Conservation (phyloP, 768 basidiomycete genomes). For the Lyophyllum semitale region DNA sequence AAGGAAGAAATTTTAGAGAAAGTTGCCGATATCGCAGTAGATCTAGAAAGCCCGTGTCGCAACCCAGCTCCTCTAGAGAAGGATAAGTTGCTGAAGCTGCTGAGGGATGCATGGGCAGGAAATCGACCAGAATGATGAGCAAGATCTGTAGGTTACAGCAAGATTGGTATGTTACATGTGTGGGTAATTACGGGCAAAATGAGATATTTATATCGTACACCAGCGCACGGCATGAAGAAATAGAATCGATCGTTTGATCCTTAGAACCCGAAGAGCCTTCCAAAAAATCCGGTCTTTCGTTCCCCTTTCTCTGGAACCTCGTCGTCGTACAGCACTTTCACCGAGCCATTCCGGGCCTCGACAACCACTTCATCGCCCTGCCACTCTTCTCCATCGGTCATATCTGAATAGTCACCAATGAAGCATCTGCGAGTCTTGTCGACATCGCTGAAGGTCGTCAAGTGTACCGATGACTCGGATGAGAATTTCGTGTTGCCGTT, state of each 20-base stretch:
- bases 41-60: constrained; percentile 37
- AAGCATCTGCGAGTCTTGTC: constrained; percentile 32
- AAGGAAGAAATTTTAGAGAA: constrained; percentile 39
- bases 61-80: constrained; percentile 40
- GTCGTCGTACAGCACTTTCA: constrained; percentile 37
- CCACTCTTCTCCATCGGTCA: constrained; percentile 25
- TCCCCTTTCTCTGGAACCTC: constrained; percentile 23
- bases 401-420: constrained; percentile 33
- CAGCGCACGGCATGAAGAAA: not conserved
- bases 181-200: too few species aligned
- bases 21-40: constrained; percentile 37
- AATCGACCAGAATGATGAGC: constrained; percentile 22
- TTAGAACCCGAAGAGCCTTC: constrained; percentile 26
- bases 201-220: not conserved
- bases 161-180: not conserved
- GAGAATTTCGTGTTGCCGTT: constrained; percentile 34
- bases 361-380: constrained; percentile 35
- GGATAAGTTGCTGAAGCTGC: constrained; percentile 27
- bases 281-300: constrained; percentile 20
- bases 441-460: constrained; percentile 34
- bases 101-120: constrained; percentile 32
- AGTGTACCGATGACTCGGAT: constrained; percentile 20
- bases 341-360: constrained; percentile 34
- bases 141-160: not conserved
- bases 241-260: not conserved